These are phyloP conservation scores for Osmozyma mogii DNA, from an alignment of 805 yeast genomes.

Conservation along the genomic window DNA sequence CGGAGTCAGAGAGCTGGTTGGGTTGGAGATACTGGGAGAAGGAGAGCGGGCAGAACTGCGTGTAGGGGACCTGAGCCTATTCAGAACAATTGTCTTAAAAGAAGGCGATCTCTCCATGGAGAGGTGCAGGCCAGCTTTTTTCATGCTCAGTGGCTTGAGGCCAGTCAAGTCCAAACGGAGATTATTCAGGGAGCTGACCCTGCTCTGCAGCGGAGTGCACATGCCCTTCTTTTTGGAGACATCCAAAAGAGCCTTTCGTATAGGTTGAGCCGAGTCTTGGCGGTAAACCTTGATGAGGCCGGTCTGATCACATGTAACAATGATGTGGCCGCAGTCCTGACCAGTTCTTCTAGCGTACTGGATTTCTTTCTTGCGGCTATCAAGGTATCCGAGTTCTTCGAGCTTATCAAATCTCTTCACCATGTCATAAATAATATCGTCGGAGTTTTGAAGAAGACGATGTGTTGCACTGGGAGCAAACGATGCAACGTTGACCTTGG, in stretches of 20 bases:
- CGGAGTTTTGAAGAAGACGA: slow-evolving; percentile 59
- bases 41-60: not conserved
- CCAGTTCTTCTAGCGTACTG: slow-evolving; percentile 3
- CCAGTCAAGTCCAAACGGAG: slow-evolving; percentile 1
- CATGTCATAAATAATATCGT: slow-evolving; percentile 72
- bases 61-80: not conserved
- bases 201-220: slow-evolving; percentile 1
- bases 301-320: slow-evolving; percentile 67
- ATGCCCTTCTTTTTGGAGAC: slow-evolving; percentile 2
- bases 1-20: not conserved
- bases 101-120: not conserved
- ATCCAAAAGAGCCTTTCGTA: slow-evolving; percentile 20
- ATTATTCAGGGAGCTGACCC: slow-evolving; percentile 2
- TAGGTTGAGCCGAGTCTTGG: slow-evolving; percentile 58
- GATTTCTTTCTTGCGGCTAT: slow-evolving; percentile 1
- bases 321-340: slow-evolving; percentile 37
- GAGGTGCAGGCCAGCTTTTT: slow-evolving; percentile 1
- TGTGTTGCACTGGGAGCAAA: slow-evolving; percentile 71
- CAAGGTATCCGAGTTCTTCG: slow-evolving; percentile 4
- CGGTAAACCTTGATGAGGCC: slow-evolving; percentile 75
- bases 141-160: not conserved
- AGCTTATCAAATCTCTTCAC: slow-evolving; percentile 15
- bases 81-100: not conserved
- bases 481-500: slow-evolving; percentile 64
- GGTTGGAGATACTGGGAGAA: too few relatives aligned